Conservation (phyloP, 768 basidiomycete genomes). For the Rubroboletus satanas region DNA sequence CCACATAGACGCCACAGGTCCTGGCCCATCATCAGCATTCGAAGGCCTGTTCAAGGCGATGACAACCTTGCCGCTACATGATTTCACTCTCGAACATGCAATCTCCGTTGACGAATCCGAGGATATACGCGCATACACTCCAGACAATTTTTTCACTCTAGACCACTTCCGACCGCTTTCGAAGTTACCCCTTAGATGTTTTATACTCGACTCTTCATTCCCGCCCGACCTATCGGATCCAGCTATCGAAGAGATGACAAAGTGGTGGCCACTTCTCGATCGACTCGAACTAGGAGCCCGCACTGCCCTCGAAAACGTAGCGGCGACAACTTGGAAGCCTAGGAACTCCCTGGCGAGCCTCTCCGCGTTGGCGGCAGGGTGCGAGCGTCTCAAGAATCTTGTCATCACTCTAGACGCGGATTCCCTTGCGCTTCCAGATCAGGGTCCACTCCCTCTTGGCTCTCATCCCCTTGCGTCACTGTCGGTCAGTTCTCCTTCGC, state of each 20-base stretch:
- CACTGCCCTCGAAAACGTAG: constrained; percentile 24
- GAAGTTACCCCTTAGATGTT: constrained; percentile 32
- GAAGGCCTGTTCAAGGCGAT: constrained; percentile 33
- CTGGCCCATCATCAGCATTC: constrained; percentile 31
- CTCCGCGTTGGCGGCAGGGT: constrained; percentile 13
- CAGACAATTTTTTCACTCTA: constrained; percentile 20
- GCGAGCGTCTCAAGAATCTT: constrained; percentile 16
- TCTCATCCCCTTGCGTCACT: constrained; percentile 30
- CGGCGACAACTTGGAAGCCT: constrained; percentile 18
- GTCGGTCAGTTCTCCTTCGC: constrained; percentile 33
- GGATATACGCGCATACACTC: constrained; percentile 20
- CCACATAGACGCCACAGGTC: constrained; percentile 37
- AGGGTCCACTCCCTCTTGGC: background rate
- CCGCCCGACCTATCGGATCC: constrained; percentile 38
- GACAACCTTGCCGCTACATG: constrained; percentile 30
- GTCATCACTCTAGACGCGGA: constrained; percentile 17
- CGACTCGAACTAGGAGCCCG: constrained; percentile 40
- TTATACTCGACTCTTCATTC: constrained; percentile 39
- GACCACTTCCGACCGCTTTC: constrained; percentile 35
- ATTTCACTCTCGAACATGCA: constrained; percentile 41
- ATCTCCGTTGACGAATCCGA: constrained; percentile 30
- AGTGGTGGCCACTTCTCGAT: constrained; percentile 45
- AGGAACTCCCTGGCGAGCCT: constrained; percentile 17
- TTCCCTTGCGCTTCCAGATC: background rate
- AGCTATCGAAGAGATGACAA: constrained; percentile 36